Evolutionary conservation across 2,329 filamentous ascomycete genomes (phyloP).

Genomic region (Triangularia verruculosa): DNA sequence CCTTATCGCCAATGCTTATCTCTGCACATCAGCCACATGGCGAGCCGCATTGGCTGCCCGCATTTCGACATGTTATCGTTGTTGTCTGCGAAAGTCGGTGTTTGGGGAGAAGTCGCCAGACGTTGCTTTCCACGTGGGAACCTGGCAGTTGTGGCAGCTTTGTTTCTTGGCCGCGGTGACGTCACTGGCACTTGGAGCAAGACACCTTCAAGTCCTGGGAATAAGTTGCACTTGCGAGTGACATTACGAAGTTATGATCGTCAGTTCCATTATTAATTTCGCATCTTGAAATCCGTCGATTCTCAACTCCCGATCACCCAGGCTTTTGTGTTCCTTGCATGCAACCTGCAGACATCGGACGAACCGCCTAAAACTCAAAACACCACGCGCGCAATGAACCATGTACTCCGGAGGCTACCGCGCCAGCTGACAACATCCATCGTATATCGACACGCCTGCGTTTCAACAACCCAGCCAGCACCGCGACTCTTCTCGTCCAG

Average conservation of each 20-base stretch:
- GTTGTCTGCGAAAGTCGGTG: too few species aligned
- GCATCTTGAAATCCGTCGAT: too few species aligned
- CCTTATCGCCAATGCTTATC: constrained; percentile 3
- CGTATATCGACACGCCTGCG: background rate
- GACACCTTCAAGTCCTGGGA: background rate
- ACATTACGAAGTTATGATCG: too few species aligned
- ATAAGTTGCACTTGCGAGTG: too few species aligned
- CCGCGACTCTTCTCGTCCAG: background rate
- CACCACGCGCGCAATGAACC: constrained; percentile 25
- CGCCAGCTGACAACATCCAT: constrained; percentile 14
- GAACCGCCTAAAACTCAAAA: background rate
- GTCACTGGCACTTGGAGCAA: background rate
- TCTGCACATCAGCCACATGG: constrained; percentile 6
- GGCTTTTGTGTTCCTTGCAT: background rate
- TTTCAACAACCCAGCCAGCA: background rate
- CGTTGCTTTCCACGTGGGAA: background rate
- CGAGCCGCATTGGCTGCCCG: constrained; percentile 1
- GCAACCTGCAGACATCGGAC: background rate
- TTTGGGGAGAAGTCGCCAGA: background rate
- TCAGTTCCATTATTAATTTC: too few species aligned
- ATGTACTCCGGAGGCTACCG: constrained; percentile 22
- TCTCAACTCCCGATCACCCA: background rate
- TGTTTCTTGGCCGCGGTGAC: background rate
- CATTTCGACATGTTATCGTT: background rate
- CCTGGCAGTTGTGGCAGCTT: background rate